phyloP scores from a whole-genome alignment of 441 rosid species.

The Pelargonium fulgidum region DNA sequence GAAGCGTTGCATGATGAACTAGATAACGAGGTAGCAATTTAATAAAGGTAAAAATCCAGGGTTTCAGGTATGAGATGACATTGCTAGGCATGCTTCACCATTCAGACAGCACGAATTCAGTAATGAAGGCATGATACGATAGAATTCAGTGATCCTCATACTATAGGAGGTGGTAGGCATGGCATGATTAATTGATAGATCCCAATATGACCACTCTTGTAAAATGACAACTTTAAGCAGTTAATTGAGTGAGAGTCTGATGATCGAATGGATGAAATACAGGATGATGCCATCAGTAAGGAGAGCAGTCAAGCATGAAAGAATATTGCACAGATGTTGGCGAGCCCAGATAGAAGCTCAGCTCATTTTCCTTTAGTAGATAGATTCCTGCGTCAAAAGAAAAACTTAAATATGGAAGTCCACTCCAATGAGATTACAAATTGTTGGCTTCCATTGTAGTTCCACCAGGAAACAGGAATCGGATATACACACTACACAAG shows the following conservation, averaged over 20 bases:
- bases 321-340: conserved; percentile 46
- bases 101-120: conserved; percentile 62
- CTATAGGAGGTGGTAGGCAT: conserved; percentile 47
- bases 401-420: conserved; percentile 54
- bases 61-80: conserved; percentile 55
- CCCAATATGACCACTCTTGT: conserved; percentile 39
- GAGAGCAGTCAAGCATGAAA: conserved; percentile 52
- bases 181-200: conserved; percentile 41
- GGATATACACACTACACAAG: conserved; percentile 17
- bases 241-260: conserved; percentile 45
- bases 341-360: conserved; percentile 61
- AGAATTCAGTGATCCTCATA: conserved; percentile 54
- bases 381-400: conserved; percentile 81
- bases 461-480: conserved; percentile 16
- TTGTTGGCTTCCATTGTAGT: conserved; percentile 24
- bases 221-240: conserved; percentile 41
- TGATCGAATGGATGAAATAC: conserved; percentile 49
- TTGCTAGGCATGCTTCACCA: conserved; percentile 64
- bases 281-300: conserved; percentile 55
- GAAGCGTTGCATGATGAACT: conserved; percentile 74
- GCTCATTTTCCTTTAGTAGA: conserved; percentile 38
- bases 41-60: conserved; percentile 47
- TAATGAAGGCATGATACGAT: conserved; percentile 54
- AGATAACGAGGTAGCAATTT: conserved; percentile 53
- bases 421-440: conserved; percentile 29